These are phyloP conservation scores for Pyricularia grisea DNA, from an alignment of 2,329 filamentous ascomycete species.

Conservation along the genomic window DNA sequence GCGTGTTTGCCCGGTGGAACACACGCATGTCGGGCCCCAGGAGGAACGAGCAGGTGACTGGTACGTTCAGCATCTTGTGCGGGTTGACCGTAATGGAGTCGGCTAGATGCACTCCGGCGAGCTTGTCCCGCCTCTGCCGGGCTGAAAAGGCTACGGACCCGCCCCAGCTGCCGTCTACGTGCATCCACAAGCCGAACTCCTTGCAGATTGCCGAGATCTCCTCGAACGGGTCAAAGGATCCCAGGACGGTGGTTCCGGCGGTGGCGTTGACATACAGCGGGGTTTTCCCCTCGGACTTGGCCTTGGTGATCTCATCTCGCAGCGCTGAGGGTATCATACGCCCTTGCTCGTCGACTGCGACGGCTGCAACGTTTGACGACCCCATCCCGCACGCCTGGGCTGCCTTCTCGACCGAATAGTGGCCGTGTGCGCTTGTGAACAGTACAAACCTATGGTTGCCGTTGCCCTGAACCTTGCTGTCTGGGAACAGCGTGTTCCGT, in stretches of 20 bases:
- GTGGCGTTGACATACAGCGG: slow-evolving; percentile 95
- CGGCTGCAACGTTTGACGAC: slow-evolving; percentile 58
- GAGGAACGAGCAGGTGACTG: slow-evolving; percentile 84
- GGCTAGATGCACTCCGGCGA: slow-evolving; percentile 64
- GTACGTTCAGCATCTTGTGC: slow-evolving; percentile 94
- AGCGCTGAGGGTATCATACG: slow-evolving; percentile 62
- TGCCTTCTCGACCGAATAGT: slow-evolving; percentile 92
- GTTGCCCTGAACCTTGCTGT: slow-evolving; percentile 67
- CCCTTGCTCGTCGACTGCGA: slow-evolving; percentile 65
- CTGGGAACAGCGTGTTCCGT: slow-evolving; percentile 74
- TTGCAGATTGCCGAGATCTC: slow-evolving; percentile 63
- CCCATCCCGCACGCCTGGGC: slow-evolving; percentile 87
- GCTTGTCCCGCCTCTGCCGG: slow-evolving; percentile 47
- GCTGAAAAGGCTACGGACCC: slow-evolving; percentile 70
- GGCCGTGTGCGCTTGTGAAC: slow-evolving; percentile 83
- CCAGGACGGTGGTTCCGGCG: slow-evolving; percentile 86
- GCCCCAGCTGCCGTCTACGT: slow-evolving; percentile 90
- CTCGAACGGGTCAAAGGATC: slow-evolving; percentile 74
- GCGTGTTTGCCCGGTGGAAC: slow-evolving; percentile 77
- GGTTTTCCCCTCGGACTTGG: slow-evolving; percentile 59
- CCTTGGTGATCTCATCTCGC: slow-evolving; percentile 49
- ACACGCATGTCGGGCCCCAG: slow-evolving; percentile 65
- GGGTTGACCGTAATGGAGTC: slow-evolving; percentile 83
- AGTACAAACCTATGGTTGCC: slow-evolving; percentile 58
- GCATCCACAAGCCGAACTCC: slow-evolving; percentile 73